Evolutionary conservation across 225 moss, liverwort and hornwort species (phyloP).

Genomic region (Physcomitrium patens): DNA sequence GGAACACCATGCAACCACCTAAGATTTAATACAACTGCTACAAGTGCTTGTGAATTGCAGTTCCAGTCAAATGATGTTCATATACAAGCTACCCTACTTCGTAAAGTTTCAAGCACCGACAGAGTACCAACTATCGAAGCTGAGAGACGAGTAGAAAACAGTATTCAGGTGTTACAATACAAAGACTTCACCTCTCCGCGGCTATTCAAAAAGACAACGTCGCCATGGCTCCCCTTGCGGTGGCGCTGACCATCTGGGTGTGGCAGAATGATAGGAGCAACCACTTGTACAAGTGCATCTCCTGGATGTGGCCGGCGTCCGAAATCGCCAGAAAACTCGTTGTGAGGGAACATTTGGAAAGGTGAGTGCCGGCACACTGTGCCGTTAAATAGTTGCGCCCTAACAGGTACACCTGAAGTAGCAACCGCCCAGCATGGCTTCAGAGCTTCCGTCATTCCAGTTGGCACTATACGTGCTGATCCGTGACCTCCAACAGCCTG

Average conservation of each 20-base stretch:
- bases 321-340: conserved; percentile 66
- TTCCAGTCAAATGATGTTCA: neutral
- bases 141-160: conserved; percentile 11
- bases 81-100: neutral
- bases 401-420: conserved; percentile 90
- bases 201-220: conserved; percentile 90
- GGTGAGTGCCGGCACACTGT: conserved; percentile 92
- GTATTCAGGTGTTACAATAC: neutral
- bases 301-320: conserved; percentile 60
- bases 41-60: neutral
- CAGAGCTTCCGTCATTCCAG: conserved; percentile 80
- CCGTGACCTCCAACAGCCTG: conserved; percentile 93
- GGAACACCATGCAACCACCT: neutral
- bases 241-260: conserved; percentile 69
- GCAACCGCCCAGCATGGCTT: conserved; percentile 98
- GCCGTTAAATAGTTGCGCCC: conserved; percentile 87
- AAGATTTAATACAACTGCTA: neutral
- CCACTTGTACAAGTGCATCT: conserved; percentile 67
- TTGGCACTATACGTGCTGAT: conserved; percentile 76
- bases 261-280: conserved; percentile 80
- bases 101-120: neutral
- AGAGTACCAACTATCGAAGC: conserved; percentile 11
- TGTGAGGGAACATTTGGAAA: conserved; percentile 65
- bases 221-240: conserved; percentile 91
- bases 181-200: conserved; percentile 78